Percentiles rank a stretch among this genome's conserved stretches.
Conservation (phyloP, 768 basidiomycete genomes). For the Amanita polypyramis region DNA sequence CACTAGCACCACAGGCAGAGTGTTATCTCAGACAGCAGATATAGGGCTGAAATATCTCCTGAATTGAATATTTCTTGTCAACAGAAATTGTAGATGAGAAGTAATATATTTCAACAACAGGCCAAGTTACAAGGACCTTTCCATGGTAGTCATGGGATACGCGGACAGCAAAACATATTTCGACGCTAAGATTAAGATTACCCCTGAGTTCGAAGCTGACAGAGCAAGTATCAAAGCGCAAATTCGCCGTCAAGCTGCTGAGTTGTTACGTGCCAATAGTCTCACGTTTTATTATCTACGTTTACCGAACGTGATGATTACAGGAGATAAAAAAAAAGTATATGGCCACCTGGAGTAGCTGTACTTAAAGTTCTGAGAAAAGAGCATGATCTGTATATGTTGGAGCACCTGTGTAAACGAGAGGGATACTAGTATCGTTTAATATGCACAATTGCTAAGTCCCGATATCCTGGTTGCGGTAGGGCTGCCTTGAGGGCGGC, state of each 20-base stretch:
- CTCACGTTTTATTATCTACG: constrained; percentile 29
- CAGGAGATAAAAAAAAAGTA: constrained; percentile 3
- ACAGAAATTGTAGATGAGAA: no score
- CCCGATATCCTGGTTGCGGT: no score
- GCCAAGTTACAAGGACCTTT: not conserved
- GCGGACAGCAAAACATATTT: not conserved
- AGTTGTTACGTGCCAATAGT: constrained; percentile 4
- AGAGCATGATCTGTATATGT: not conserved
- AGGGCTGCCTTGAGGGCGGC: no score
- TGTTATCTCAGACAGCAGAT: no score
- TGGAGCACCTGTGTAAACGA: not conserved
- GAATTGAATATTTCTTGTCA: no score
- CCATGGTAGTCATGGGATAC: not conserved
- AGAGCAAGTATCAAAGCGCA: not conserved
- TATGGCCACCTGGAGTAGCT: not conserved
- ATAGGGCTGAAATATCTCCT: no score
- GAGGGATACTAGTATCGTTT: no score
- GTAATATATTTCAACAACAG: no score
- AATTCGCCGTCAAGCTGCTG: not conserved
- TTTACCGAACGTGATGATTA: constrained; percentile 20
- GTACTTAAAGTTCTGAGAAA: not conserved
- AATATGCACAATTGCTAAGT: no score
- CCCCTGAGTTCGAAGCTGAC: not conserved
- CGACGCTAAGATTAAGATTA: not conserved
- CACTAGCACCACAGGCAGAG: no score